Evolutionary conservation across 768 basidiomycete genomes (phyloP), one percentile per base, ranked within the genome.

Genomic region (Pulveroboletus frians): DNA sequence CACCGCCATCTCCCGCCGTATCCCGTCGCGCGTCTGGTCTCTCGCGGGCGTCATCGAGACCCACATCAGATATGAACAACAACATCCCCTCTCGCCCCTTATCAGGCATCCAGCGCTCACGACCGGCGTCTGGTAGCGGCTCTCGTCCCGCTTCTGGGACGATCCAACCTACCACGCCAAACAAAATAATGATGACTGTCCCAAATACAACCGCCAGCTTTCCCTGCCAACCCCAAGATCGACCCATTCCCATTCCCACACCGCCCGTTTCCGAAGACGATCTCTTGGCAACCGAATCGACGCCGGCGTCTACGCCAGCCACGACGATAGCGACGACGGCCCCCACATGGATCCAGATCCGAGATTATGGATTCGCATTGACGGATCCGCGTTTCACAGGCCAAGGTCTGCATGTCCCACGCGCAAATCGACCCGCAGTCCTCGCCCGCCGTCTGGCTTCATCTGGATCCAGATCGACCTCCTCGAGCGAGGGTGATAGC

Each of bases 1-100:
- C 83, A 0, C 83, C 83, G 0, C 77, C 77, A 4, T 83, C 80
- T 2, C 83, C 82, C 14, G 77, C 72, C 0, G 48, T 72, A 5
- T 80, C 79, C 0, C 74, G 79, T 31, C 51, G 69, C 49, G 45
- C 66, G 41, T 75, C 76, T 10, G 59, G 61, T 9, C 39, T 63
- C 7, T 66, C 65, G 4, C 64, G 65, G 11, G 9, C 54, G 0
- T 62, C 66, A 7, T 68, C 65, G 0, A 39, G 64, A 3, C 62
- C 64, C 0, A 50, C 46, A 6, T 67, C 63, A 4, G 53, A 51
- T 3, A 51, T 59, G 45, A 63, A 46, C 38, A 47, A 40, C 5
- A 7, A 23, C 17, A 3, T 49, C 11, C 46, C 60, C 7, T 65
- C 65, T 9, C 54, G 64, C 31, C 59, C 61, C 0, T 10, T 30